phyloP scores from a whole-genome alignment of 2,329 filamentous ascomycete species.

The Acarospora socialis region DNA sequence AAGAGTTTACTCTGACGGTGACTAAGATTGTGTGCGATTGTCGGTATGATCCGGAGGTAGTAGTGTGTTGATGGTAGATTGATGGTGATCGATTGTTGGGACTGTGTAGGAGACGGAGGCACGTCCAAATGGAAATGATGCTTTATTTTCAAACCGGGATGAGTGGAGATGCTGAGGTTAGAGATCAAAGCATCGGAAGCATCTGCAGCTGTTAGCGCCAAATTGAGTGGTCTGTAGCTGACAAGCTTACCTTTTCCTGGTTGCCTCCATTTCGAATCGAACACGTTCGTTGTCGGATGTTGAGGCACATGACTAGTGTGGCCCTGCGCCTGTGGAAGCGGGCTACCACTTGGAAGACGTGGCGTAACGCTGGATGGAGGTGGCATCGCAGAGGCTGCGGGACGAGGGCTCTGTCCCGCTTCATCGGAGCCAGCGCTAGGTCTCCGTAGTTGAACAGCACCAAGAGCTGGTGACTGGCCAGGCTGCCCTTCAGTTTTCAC shows the following conservation, averaged over 20 bases:
- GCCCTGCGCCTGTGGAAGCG: conserved; percentile 23
- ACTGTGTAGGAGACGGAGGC: conserved; percentile 48
- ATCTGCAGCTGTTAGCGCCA: conserved; percentile 24
- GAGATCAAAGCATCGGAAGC: conserved; percentile 50
- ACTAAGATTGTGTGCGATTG: conserved; percentile 47
- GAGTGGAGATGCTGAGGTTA: conserved; percentile 51
- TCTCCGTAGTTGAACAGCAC: conserved; percentile 16
- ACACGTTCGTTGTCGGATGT: conserved; percentile 22
- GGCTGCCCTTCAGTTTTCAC: conserved; percentile 25
- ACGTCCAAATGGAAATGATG: conserved; percentile 51
- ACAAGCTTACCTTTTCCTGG: conserved; percentile 34
- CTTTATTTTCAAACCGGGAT: conserved; percentile 49
- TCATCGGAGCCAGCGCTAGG: conserved; percentile 3
- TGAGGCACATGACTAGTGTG: conserved; percentile 18
- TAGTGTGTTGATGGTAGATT: conserved; percentile 53
- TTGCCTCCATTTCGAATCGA: conserved; percentile 30
- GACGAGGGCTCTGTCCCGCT: conserved; percentile 18
- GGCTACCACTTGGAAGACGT: conserved; percentile 27
- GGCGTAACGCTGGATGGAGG: conserved; percentile 24
- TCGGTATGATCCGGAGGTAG: conserved; percentile 56
- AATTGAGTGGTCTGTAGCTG: neutral
- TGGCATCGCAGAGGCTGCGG: conserved; percentile 21
- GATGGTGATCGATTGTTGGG: conserved; percentile 59
- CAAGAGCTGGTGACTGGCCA: conserved; percentile 21
- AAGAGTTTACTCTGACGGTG: conserved; percentile 64